A percentile compares a stretch with the other conserved stretches of the same genome.
Conservation (phyloP, 2,329 filamentous ascomycete species). For the Sporothrix globosa region DNA sequence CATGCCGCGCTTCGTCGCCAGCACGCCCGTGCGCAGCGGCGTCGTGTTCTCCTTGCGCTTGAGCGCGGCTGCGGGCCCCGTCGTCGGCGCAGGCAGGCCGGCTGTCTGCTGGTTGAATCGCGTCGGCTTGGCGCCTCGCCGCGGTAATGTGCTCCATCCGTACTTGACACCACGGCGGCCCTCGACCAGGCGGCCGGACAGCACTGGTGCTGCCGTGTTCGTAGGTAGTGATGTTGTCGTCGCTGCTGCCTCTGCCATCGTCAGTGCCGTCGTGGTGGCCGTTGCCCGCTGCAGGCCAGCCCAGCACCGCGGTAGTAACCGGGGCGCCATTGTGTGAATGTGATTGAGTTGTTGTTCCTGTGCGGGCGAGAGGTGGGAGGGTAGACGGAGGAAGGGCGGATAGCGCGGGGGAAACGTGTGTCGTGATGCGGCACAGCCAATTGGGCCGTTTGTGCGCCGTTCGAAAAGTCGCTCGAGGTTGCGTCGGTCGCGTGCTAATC, state of each 20-base stretch:
- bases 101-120: slow-evolving; percentile 64
- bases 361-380: neutral
- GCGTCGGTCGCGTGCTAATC: slow-evolving; percentile 8
- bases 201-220: neutral
- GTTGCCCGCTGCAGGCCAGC: slow-evolving; percentile 34
- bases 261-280: slow-evolving; percentile 10
- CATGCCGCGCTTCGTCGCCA: slow-evolving; percentile 95
- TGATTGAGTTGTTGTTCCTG: neutral
- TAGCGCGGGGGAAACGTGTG: neutral
- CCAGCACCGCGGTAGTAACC: slow-evolving; percentile 43
- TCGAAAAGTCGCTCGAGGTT: neutral
- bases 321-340: slow-evolving; percentile 41
- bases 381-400: neutral
- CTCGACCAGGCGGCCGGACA: slow-evolving; percentile 26
- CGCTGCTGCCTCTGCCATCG: slow-evolving; percentile 7
- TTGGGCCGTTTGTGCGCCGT: slow-evolving; percentile 22
- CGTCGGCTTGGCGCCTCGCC: slow-evolving; percentile 55
- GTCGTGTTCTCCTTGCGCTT: slow-evolving; percentile 61
- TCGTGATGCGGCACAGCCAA: neutral
- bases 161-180: slow-evolving; percentile 56
- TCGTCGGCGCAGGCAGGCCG: slow-evolving; percentile 60
- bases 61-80: slow-evolving; percentile 64
- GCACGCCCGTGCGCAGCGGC: slow-evolving; percentile 73
- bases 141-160: slow-evolving; percentile 60
- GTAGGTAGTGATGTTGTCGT: slow-evolving; percentile 11